These are phyloP conservation scores for Phaeolepiota aurea DNA, from an alignment of 768 basidiomycete genomes.

Conservation along the genomic window DNA sequence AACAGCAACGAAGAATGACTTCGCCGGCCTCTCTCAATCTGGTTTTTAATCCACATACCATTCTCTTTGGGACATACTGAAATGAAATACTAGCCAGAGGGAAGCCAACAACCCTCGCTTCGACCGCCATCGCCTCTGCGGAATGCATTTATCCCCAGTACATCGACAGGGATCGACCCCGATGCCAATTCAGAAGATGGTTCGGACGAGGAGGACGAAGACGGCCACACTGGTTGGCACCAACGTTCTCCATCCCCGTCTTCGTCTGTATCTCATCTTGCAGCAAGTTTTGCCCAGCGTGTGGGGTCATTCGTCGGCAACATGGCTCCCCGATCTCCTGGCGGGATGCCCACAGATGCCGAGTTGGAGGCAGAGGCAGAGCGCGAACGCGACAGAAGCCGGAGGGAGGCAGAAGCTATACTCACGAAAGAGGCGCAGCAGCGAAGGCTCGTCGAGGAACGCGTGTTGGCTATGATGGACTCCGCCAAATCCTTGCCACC, in stretches of 20 bases:
- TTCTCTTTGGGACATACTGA: background rate
- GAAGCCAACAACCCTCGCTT: constrained; percentile 26
- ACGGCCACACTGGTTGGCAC: constrained; percentile 23
- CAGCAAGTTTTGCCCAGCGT: constrained; percentile 66
- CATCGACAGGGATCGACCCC: constrained; percentile 49
- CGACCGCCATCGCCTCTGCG: constrained; percentile 70
- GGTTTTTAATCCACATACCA: constrained; percentile 15
- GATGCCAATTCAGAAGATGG: constrained; percentile 35
- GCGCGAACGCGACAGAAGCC: constrained; percentile 64
- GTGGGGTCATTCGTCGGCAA: constrained; percentile 61
- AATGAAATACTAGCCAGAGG: constrained; percentile 24
- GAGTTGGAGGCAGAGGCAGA: constrained; percentile 79
- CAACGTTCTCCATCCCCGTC: constrained; percentile 50
- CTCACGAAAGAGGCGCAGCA: constrained; percentile 65
- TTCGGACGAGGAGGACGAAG: constrained; percentile 30
- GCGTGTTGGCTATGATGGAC: constrained; percentile 69
- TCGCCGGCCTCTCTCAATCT: constrained; percentile 21
- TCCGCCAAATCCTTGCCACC: constrained; percentile 38
- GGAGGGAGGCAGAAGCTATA: constrained; percentile 74
- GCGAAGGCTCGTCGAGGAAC: constrained; percentile 60
- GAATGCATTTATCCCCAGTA: constrained; percentile 49
- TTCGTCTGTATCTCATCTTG: constrained; percentile 67
- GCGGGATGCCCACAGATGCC: constrained; percentile 52
- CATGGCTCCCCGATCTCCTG: constrained; percentile 32
- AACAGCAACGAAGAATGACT: constrained; percentile 18